Evolutionary conservation across 176 grass and related monocot species (phyloP).

Genomic region (Aegilops speltoides): DNA sequence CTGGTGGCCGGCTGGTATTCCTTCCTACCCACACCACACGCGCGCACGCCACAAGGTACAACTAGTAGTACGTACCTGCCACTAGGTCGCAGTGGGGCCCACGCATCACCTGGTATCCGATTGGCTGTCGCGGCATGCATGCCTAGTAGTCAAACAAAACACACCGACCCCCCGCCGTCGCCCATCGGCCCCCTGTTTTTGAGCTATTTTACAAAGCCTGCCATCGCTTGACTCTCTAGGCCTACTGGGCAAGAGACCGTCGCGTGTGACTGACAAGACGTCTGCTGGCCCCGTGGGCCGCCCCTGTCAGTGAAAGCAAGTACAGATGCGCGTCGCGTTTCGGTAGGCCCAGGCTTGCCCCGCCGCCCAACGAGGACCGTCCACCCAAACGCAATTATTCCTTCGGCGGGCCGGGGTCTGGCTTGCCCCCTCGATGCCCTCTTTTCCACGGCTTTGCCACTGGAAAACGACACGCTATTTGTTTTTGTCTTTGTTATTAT

Average conservation of each 20-base stretch:
- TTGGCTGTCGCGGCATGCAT: background rate
- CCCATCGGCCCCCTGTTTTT: background rate
- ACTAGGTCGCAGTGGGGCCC: background rate
- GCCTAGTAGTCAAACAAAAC: conserved; percentile 34
- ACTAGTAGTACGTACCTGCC: background rate
- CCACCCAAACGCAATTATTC: conserved; percentile 48
- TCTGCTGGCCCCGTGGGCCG: accelerated
- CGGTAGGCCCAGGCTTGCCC: background rate
- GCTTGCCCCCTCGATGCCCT: conserved; percentile 22
- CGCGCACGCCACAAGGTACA: background rate
- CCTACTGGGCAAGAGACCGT: background rate
- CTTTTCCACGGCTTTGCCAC: conserved; percentile 24
- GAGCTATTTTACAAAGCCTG: background rate
- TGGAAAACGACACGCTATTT: background rate
- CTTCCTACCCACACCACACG: background rate
- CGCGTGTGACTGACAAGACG: background rate
- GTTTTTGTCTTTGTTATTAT: background rate
- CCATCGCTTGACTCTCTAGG: background rate
- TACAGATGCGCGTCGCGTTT: background rate
- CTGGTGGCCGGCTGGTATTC: background rate
- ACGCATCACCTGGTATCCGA: background rate
- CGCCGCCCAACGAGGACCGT: conserved; percentile 41
- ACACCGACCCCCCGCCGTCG: background rate
- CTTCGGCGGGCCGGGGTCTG: background rate
- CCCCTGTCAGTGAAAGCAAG: background rate